Conservation (phyloP, 257 asterid genomes). For the Primulina huaijiensis region DNA sequence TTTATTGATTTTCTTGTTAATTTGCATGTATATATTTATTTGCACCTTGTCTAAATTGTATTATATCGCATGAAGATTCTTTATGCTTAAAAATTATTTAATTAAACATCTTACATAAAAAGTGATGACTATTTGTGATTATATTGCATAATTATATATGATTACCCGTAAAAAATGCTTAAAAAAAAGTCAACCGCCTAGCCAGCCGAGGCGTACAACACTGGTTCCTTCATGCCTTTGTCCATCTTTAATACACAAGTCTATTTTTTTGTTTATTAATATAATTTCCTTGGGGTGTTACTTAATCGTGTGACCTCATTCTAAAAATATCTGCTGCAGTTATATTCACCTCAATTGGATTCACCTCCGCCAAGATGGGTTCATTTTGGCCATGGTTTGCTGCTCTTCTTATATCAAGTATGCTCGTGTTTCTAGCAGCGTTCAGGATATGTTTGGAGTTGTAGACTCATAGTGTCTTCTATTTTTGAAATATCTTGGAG, state of each 20-base stretch:
- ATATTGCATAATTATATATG: no score
- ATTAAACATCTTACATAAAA: no score
- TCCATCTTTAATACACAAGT: background rate
- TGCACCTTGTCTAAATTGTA: no score
- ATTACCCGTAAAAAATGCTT: no score
- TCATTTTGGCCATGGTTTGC: constrained; percentile 81
- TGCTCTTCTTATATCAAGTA: constrained; percentile 90
- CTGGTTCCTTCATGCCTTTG: no score
- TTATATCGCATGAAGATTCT: no score
- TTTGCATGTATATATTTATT: no score
- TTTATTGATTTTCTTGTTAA: no score
- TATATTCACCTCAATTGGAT: constrained; percentile 84
- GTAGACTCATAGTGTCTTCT: constrained; percentile 16
- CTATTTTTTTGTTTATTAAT: background rate
- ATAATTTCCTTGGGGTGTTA: constrained; percentile 7
- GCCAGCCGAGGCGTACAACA: no score
- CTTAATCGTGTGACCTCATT: constrained; percentile 20
- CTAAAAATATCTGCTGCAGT: constrained; percentile 40
- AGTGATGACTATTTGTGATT: no score
- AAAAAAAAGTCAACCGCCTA: no score
- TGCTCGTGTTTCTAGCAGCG: constrained; percentile 21
- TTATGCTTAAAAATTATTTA: no score
- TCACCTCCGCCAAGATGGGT: constrained; percentile 98
- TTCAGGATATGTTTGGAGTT: constrained; percentile 17
- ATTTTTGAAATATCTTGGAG: constrained; percentile 10